Percentiles rank a stretch among this genome's conserved stretches.
These are phyloP conservation scores for Geotrichum carabidarum DNA, from an alignment of 1,139 yeast genomes.

Conservation along the genomic window DNA sequence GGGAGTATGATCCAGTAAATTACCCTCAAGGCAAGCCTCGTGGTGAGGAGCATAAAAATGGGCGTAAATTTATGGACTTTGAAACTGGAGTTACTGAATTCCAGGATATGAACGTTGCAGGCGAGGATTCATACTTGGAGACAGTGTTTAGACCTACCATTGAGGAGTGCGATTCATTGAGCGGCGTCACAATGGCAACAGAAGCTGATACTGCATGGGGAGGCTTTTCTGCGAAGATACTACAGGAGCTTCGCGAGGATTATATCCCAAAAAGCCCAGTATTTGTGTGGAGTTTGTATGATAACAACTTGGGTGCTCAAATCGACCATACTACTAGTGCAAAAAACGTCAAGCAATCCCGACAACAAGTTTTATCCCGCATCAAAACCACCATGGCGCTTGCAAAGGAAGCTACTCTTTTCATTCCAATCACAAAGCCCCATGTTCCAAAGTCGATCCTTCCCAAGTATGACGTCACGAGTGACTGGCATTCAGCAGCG, in stretches of 20 bases:
- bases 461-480: conserved; percentile 21
- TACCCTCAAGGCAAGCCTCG: conserved; percentile 42
- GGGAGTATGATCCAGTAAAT: conserved; percentile 46
- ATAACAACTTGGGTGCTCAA: conserved; percentile 21
- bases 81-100: conserved; percentile 51
- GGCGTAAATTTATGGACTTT: conserved; percentile 39
- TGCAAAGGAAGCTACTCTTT: conserved; percentile 45
- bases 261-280: conserved; percentile 57
- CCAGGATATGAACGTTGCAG: conserved; percentile 32
- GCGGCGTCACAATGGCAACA: conserved; percentile 62
- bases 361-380: conserved; percentile 38
- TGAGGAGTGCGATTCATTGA: conserved; percentile 73
- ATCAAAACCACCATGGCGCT: conserved; percentile 47
- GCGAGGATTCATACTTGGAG: conserved; percentile 49
- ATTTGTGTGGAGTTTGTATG: conserved; percentile 52
- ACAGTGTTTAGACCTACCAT: conserved; percentile 55
- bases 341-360: conserved; percentile 20
- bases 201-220: conserved; percentile 83
- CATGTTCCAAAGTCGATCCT: conserved; percentile 16
- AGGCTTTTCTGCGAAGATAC: conserved; percentile 56
- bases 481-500: conserved; percentile 32
- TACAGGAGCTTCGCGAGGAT: conserved; percentile 62
- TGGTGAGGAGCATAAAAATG: conserved; percentile 36
- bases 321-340: conserved; percentile 3
- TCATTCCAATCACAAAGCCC: conserved; percentile 46